phyloP scores from a whole-genome alignment of 176 grass and related monocot genomes.

The Metroxylon sagu region DNA sequence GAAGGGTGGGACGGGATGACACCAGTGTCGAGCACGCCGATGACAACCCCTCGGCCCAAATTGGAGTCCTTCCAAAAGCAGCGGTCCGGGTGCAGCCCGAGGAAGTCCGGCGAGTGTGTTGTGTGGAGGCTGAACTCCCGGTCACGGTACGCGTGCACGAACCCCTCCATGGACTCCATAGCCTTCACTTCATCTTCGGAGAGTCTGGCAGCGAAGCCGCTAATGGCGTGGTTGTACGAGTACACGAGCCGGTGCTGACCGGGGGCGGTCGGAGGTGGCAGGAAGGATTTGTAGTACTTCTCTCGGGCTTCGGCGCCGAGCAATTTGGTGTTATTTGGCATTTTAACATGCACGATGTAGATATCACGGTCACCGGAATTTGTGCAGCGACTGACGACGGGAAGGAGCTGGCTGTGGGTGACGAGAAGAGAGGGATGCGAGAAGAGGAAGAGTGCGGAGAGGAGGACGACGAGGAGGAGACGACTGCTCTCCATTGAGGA shows the following conservation, averaged over 20 bases:
- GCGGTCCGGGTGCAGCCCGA: background rate
- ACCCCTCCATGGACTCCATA: background rate
- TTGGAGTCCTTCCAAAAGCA: slow-evolving; percentile 1
- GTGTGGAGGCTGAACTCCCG: background rate
- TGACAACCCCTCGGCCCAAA: background rate
- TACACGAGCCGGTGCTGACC: slow-evolving; percentile 18
- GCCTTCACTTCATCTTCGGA: background rate
- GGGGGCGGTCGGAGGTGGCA: background rate
- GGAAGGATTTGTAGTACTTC: background rate
- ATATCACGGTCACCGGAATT: background rate
- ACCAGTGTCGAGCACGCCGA: slow-evolving; percentile 30
- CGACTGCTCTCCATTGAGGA: background rate
- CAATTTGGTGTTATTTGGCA: background rate
- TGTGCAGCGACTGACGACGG: background rate
- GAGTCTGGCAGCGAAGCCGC: background rate
- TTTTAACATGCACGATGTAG: slow-evolving; percentile 5
- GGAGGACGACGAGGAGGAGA: background rate
- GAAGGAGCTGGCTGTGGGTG: background rate
- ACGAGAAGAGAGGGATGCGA: background rate
- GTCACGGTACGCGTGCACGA: background rate
- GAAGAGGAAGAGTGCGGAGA: background rate
- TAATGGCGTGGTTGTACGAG: slow-evolving; percentile 22
- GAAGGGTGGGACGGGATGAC: background rate
- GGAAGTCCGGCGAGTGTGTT: background rate
- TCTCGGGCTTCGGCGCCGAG: background rate